Conservation (phyloP, 148 eudicot species). For the Mesembryanthemum crystallinum region DNA sequence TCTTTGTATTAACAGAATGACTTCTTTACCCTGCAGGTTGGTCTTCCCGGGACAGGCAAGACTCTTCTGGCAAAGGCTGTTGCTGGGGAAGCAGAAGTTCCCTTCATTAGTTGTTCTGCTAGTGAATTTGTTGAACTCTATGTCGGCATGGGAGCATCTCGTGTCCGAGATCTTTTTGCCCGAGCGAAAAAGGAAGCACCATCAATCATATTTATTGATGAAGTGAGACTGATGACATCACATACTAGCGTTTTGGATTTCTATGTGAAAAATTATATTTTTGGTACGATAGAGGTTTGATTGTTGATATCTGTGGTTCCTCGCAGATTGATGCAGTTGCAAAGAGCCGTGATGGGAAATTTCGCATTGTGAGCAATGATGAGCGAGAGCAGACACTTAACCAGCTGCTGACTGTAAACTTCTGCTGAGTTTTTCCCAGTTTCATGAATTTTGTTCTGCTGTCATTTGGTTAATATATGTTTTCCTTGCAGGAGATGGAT, state of each 20-base stretch:
- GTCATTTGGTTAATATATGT: conserved; percentile 13
- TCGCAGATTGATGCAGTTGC: conserved; percentile 96
- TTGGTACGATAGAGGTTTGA: background rate
- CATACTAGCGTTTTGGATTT: background rate
- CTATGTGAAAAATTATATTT: background rate
- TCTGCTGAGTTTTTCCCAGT: background rate
- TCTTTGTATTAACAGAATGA: conserved; percentile 9
- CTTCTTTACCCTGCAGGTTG: conserved; percentile 64
- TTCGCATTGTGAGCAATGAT: conserved; percentile 91
- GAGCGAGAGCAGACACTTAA: conserved; percentile 94
- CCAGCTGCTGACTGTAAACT: conserved; percentile 80
- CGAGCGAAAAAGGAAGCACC: conserved; percentile 98
- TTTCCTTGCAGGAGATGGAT: conserved; percentile 87
- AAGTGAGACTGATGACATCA: conserved; percentile 44
- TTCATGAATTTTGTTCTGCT: background rate
- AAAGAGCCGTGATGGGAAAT: conserved; percentile 92
- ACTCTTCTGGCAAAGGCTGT: conserved; percentile 97
- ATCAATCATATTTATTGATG: conserved; percentile 90
- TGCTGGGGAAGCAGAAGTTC: conserved; percentile 98
- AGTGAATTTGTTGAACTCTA: conserved; percentile 97
- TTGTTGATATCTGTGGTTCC: conserved; percentile 17
- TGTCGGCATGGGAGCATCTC: conserved; percentile 98
- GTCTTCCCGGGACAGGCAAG: conserved; percentile 99
- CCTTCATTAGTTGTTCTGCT: conserved; percentile 95
- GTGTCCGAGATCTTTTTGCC: conserved; percentile 95